Percentiles rank a stretch among this genome's conserved stretches.
Evolutionary conservation across 2,329 filamentous ascomycete species (phyloP).

Genomic region (Pezicula carpinea): DNA sequence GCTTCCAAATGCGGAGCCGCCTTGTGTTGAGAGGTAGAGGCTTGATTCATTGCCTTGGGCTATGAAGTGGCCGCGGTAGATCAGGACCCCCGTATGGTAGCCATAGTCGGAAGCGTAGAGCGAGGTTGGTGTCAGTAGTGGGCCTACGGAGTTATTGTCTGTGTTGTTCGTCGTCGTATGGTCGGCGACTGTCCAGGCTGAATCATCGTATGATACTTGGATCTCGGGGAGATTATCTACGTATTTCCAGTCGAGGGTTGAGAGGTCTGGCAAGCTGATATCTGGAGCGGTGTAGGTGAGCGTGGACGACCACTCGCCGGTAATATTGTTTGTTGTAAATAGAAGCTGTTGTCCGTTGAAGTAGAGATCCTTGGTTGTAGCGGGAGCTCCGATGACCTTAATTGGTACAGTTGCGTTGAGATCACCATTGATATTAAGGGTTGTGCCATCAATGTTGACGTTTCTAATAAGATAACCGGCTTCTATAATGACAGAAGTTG

Average conservation of each 20-base stretch:
- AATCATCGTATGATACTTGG: conserved; percentile 60
- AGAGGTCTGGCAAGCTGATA: conserved; percentile 53
- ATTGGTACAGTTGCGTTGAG: conserved; percentile 65
- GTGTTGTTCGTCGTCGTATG: conserved; percentile 58
- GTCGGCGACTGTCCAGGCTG: conserved; percentile 58
- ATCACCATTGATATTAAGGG: conserved; percentile 63
- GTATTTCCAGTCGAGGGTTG: conserved; percentile 60
- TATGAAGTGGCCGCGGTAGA: conserved; percentile 67
- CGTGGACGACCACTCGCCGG: conserved; percentile 44
- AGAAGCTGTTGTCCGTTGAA: conserved; percentile 51
- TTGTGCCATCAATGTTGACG: conserved; percentile 48
- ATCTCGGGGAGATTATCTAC: conserved; percentile 70
- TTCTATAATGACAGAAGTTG: conserved; percentile 53
- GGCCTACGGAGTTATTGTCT: conserved; percentile 16
- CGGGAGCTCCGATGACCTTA: conserved; percentile 62
- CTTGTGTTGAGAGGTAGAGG: conserved; percentile 56
- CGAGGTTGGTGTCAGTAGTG: conserved; percentile 56
- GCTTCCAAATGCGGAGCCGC: conserved; percentile 63
- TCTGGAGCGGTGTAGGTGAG: conserved; percentile 45
- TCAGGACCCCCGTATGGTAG: conserved; percentile 62
- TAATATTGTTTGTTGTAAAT: conserved; percentile 36
- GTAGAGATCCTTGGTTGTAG: conserved; percentile 46
- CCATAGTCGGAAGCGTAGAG: conserved; percentile 71
- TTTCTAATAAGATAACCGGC: conserved; percentile 61
- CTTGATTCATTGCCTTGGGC: conserved; percentile 55